Evolutionary conservation across 495 filamentous ascomycete genomes (phyloP).

Genomic region (Margaritispora aquatica): DNA sequence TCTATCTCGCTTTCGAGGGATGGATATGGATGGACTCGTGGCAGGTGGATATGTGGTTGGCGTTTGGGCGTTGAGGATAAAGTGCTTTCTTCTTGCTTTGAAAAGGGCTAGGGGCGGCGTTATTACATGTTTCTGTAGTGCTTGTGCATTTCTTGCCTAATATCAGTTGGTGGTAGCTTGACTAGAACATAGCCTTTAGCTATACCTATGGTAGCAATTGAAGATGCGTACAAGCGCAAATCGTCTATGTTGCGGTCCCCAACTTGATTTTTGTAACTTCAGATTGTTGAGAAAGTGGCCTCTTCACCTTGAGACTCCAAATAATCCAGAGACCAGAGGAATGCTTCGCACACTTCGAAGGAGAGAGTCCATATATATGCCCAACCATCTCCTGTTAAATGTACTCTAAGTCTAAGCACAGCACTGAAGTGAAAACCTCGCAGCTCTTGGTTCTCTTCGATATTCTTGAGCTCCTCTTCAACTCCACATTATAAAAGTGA

Average conservation of each 20-base stretch:
- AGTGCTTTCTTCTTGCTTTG: background rate
- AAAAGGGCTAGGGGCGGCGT: background rate
- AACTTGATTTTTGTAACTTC: background rate
- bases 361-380: no score
- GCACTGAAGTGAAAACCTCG: no score
- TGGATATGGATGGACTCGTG: background rate
- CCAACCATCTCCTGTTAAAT: no score
- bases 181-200: no score
- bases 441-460: no score
- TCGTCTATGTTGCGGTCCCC: background rate
- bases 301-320: background rate
- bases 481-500: no score
- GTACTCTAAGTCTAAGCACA: no score
- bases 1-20: background rate
- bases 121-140: background rate
- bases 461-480: no score
- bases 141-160: background rate
- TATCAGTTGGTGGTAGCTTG: background rate
- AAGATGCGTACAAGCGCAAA: background rate
- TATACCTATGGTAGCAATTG: background rate
- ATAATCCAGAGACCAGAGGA: no score
- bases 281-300: background rate
- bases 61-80: background rate
- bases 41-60: background rate
- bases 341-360: no score